Evolutionary conservation across 495 filamentous ascomycete species (phyloP), one percentile per base, ranked within the genome.

Genomic region (Penicillium verhagenii): DNA sequence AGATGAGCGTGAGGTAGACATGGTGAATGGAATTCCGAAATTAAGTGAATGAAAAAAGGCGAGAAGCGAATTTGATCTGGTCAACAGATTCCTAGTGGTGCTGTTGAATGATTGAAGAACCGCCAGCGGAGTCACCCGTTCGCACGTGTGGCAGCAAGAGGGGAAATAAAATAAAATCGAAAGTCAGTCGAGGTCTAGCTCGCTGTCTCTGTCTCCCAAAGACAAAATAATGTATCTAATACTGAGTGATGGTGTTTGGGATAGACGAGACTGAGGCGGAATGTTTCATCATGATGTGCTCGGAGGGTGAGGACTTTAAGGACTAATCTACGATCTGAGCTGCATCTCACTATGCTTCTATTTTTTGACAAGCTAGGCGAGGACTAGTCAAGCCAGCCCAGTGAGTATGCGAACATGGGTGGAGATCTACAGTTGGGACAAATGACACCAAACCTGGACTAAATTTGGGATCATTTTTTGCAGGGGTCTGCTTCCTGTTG

Each of bases 401-500:
- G 23, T 2, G 28, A 46, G 18, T 25, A 53, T 53, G 42, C 50
- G 28, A 46, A 53, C 29, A 25, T 46, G 39, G 50, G 42, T 46
- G 42, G 50, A 24, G 50, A 53, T 35, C 31, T 35, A 35, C 31
- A 35, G 31, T 35, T 35, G 13, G 31, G 13, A 35, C 31, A 35
- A 35, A 35, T 35, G 31, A 35, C 31, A 35, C 31, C 31, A n/a
- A 35, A 35, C 31, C 10, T 35, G 24, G 33, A 51, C 50, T 53
- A 53, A 53, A 33, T 53, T 53, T 53, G 50, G 50, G 39, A 53
- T n/a, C 31, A 35, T 35, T 35, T 33, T 35, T 14, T 23, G 38
- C 31, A 51, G 19, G 31, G 31, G 31, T 35, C 31, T 35, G 31
- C 21, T 23, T 39, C 31, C 33, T 25, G 29, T 50, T 50, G 47